Conservation (phyloP, 192 early-diverging fungal genomes). For the Backusella parvicylindrica region DNA sequence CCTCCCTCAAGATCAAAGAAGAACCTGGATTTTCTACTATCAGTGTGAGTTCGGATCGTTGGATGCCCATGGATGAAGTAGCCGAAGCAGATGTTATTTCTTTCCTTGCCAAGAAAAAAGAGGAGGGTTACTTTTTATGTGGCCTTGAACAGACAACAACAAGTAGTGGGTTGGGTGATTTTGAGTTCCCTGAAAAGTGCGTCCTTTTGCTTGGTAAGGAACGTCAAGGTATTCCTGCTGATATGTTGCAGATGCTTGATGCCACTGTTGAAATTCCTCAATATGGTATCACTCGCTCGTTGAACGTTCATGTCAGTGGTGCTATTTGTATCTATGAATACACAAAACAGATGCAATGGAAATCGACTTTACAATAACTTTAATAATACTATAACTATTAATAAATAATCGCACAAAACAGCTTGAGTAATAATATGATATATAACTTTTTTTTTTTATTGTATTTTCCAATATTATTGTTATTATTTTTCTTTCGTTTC, state of each 20-base stretch:
- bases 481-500: not conserved
- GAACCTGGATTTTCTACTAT: conserved; percentile 46
- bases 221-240: conserved; percentile 49
- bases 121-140: conserved; percentile 47
- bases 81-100: conserved; percentile 28
- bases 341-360: conserved; percentile 40
- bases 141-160: conserved; percentile 61
- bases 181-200: conserved; percentile 52
- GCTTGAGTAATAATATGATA: not conserved
- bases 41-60: conserved; percentile 57
- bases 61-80: conserved; percentile 58
- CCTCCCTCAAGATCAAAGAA: conserved; percentile 35
- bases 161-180: conserved; percentile 45
- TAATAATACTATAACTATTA: not conserved
- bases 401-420: not conserved
- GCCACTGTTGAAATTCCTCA: conserved; percentile 58
- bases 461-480: too few species aligned
- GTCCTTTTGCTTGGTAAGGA: conserved; percentile 53
- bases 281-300: conserved; percentile 50
- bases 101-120: conserved; percentile 46
- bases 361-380: not conserved
- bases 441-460: not conserved
- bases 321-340: conserved; percentile 56
- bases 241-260: conserved; percentile 51
- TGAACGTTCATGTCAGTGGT: conserved; percentile 63